A percentile compares a stretch with the other conserved stretches of the same genome.
phyloP scores from a whole-genome alignment of 345 rosid genomes.

The Draba incana region DNA sequence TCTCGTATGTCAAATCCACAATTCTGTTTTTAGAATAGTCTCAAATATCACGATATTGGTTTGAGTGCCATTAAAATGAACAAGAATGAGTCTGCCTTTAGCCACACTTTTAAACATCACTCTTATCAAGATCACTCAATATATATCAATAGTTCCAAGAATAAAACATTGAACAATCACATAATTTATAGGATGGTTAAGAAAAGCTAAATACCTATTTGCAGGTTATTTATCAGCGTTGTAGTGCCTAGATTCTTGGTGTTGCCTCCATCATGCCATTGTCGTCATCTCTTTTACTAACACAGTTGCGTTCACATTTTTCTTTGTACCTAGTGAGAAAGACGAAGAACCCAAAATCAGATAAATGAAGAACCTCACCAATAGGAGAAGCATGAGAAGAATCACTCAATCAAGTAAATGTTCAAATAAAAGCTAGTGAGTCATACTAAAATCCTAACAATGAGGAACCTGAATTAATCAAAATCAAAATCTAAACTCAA shows the following conservation, averaged over 20 bases:
- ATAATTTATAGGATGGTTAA: background rate
- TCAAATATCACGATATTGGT: too few relatives aligned
- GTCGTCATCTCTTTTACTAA: background rate
- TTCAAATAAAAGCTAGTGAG: background rate
- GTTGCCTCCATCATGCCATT: background rate
- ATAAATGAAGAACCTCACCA: conserved; percentile 1
- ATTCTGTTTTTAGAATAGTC: too few relatives aligned
- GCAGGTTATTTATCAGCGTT: background rate
- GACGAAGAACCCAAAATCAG: background rate
- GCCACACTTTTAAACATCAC: background rate
- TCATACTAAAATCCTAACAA: too few relatives aligned
- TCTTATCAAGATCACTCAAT: background rate
- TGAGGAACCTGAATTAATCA: too few relatives aligned
- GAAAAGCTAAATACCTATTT: background rate
- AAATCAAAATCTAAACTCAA: too few relatives aligned
- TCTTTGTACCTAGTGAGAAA: background rate
- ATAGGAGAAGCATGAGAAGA: background rate
- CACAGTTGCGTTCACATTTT: background rate
- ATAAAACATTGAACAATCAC: background rate
- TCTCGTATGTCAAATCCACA: too few relatives aligned
- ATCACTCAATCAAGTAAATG: background rate
- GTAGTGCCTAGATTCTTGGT: background rate
- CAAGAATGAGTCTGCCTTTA: background rate
- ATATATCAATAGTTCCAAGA: background rate
- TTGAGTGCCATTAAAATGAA: background rate